Evolutionary conservation across 1,139 yeast genomes (phyloP), one percentile per base, ranked within the genome.

Genomic region (Debaryomyces sp.): DNA sequence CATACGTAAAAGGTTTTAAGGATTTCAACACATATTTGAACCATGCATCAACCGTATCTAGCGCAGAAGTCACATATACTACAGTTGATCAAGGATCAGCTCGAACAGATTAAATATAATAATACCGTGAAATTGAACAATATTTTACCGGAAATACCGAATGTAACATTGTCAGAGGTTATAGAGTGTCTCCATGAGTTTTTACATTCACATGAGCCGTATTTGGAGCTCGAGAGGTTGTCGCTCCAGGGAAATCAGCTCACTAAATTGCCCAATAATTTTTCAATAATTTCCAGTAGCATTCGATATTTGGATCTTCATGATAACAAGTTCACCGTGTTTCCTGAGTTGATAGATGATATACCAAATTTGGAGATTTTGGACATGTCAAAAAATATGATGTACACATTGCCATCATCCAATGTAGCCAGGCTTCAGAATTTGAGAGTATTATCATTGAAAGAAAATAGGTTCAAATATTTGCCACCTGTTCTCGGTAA

Each of bases 231-330:
- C 13, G 82, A 82, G 50, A 72, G 82, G 54, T 67, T 86, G 13
- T 77, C 84, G 2, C 60, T 86, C 15, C 81, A 82, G 49, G 73
- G 74, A 49, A 85, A 85, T 59, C 66, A 68, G 40, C 62, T 85
- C 17, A 61, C 68, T 0, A 66, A 68, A 10, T 64, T 86, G 8
- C 89, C 91, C 0, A 56, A 64, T 1, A 73, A 74, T 49, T 75
- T 87, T 53, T 57, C 66, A 10, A 62, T 67, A 26, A 67, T 87
- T 53, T 61, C 77, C n/a, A 51, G 50, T 22, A 68, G 71, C 45
- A 66, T 88, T 49, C 72, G 81, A 46, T 87, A 85, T 56, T 68
- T 89, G 51, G 94, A 89, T 62, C 69, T 89, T 42, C 87, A 87
- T 57, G 75, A 77, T 53, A 89, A 89, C 61, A 63, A 68, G 42